A percentile compares a stretch with the other conserved stretches of the same genome.
phyloP scores from a whole-genome alignment of 2,329 filamentous ascomycete species.

The Calonectria henricotiae region DNA sequence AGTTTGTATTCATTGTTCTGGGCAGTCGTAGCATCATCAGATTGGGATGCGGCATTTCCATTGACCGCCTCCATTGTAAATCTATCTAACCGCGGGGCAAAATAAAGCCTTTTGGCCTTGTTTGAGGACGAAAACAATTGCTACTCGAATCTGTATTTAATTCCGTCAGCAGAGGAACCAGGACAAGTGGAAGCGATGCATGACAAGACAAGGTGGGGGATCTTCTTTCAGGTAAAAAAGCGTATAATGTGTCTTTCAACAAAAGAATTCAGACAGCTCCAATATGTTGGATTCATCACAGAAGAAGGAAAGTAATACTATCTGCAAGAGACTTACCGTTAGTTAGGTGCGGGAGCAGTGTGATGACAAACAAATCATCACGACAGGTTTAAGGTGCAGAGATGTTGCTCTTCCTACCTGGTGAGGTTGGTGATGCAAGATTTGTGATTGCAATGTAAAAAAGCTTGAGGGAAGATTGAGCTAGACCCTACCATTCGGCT shows the following conservation, averaged over 20 bases:
- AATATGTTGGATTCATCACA: constrained; percentile 73
- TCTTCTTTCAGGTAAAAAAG: constrained; percentile 63
- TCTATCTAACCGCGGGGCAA: constrained; percentile 42
- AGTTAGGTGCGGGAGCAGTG: constrained; percentile 13
- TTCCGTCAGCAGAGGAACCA: constrained; percentile 35
- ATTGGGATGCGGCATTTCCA: constrained; percentile 56
- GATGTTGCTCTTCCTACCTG: constrained; percentile 31
- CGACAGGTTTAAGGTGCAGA: constrained; percentile 28
- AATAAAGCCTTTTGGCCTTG: constrained; percentile 20
- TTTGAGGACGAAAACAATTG: not conserved
- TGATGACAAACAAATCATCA: constrained; percentile 28
- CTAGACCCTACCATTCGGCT: constrained; percentile 37
- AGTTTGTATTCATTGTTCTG: constrained; percentile 83
- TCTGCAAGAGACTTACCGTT: constrained; percentile 49
- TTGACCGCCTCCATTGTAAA: constrained; percentile 63
- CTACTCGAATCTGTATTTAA: constrained; percentile 34
- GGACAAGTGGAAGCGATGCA: not conserved
- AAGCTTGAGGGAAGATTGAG: constrained; percentile 38
- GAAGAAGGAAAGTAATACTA: constrained; percentile 40
- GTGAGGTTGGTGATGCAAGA: constrained; percentile 36
- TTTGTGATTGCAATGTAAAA: constrained; percentile 39
- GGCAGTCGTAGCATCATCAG: constrained; percentile 65
- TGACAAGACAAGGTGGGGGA: constrained; percentile 10
- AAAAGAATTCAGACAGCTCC: constrained; percentile 83
- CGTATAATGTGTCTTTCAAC: constrained; percentile 77